Evolutionary conservation across 805 yeast genomes (phyloP).

Genomic region (Torulaspora quercuum): DNA sequence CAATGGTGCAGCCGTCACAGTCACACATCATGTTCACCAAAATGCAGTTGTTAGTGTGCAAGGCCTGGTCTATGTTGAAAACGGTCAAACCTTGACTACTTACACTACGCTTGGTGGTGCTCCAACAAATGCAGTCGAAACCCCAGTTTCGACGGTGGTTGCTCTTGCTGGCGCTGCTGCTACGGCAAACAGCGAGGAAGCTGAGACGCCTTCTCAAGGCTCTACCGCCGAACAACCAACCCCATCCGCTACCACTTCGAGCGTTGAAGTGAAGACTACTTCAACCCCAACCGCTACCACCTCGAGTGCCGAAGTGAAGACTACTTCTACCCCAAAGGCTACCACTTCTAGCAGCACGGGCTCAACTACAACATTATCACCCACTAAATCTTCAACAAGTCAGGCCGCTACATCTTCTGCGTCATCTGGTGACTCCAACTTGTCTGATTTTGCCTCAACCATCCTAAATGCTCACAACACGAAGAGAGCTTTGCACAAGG

Average conservation of each 20-base stretch:
- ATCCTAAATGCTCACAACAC: slow-evolving; percentile 62
- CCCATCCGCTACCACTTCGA: slow-evolving; percentile 10
- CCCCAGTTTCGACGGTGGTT: slow-evolving; percentile 43
- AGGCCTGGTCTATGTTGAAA: slow-evolving; percentile 27
- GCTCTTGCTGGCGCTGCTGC: slow-evolving; percentile 36
- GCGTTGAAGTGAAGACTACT: slow-evolving; percentile 6
- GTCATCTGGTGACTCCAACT: slow-evolving; percentile 25
- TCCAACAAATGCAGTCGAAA: slow-evolving; percentile 12
- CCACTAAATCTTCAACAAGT: slow-evolving; percentile 16
- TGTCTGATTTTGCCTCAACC: slow-evolving; percentile 30
- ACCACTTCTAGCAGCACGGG: slow-evolving; percentile 6
- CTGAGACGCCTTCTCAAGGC: slow-evolving; percentile 7
- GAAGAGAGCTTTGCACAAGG: slow-evolving; percentile 53
- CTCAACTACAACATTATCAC: slow-evolving; percentile 10
- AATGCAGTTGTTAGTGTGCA: slow-evolving; percentile 27
- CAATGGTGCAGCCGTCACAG: slow-evolving; percentile 30
- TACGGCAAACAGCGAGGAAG: slow-evolving; percentile 6
- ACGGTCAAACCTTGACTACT: slow-evolving; percentile 28
- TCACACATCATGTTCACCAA: slow-evolving; percentile 31
- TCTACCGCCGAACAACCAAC: slow-evolving; percentile 10
- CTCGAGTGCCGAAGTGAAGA: no score
- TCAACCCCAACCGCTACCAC: slow-evolving; percentile 8
- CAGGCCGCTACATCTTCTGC: slow-evolving; percentile 23
- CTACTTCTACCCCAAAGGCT: slow-evolving; percentile 7
- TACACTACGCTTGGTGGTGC: slow-evolving; percentile 21